phyloP scores from a whole-genome alignment of 75 land plant genomes.

The Selaginella tamariscina region DNA sequence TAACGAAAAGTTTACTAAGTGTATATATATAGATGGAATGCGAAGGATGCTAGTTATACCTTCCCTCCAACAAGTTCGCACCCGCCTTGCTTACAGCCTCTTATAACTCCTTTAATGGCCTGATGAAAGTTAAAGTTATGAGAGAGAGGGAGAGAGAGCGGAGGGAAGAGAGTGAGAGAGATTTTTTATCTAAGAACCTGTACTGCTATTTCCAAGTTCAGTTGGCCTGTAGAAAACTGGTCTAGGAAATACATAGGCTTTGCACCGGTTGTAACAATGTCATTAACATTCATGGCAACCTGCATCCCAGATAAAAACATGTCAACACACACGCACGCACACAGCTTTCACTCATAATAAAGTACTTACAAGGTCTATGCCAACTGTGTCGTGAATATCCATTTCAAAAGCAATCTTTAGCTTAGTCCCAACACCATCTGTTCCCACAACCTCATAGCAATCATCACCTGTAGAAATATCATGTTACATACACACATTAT shows the following conservation, averaged over 20 bases:
- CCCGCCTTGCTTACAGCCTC: background rate
- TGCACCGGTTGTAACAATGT: background rate
- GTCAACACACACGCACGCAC: too few species aligned
- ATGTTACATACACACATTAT: background rate
- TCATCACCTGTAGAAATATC: background rate
- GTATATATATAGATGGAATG: too few species aligned
- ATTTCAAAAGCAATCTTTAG: slow-evolving; percentile 96
- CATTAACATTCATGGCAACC: background rate
- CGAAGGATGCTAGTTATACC: too few species aligned
- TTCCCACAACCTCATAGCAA: slow-evolving; percentile 29
- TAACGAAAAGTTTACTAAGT: background rate
- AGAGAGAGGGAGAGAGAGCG: too few species aligned
- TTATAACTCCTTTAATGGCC: background rate
- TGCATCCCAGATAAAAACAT: background rate
- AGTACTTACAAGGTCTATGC: slow-evolving; percentile 69
- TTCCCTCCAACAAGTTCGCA: background rate
- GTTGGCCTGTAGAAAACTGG: background rate
- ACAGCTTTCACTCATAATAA: background rate
- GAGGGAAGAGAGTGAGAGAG: too few species aligned
- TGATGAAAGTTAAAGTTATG: background rate
- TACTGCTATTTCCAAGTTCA: background rate
- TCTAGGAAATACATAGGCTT: background rate
- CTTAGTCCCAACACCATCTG: slow-evolving; percentile 98
- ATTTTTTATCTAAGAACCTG: background rate
- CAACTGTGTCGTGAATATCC: slow-evolving; percentile 83